phyloP scores from a whole-genome alignment of 768 basidiomycete genomes.

The Leccinum obscurum region DNA sequence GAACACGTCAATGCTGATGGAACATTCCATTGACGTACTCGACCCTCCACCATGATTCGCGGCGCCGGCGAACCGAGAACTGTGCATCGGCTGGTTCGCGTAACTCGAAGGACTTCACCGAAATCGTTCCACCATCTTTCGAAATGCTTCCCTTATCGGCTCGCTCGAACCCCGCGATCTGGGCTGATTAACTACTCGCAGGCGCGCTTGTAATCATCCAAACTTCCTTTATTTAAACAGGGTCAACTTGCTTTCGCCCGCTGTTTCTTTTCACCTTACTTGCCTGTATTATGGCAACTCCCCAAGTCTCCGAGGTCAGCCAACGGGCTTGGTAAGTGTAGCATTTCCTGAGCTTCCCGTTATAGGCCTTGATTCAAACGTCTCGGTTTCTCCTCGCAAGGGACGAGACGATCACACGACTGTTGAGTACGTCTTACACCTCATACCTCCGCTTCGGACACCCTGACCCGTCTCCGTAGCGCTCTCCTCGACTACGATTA shows the following conservation, averaged over 20 bases:
- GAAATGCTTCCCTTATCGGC: slow-evolving; percentile 33
- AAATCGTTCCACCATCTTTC: slow-evolving; percentile 24
- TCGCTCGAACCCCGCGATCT: slow-evolving; percentile 54
- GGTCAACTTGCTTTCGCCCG: slow-evolving; percentile 23
- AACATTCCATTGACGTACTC: slow-evolving; percentile 36
- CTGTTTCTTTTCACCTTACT: slow-evolving; percentile 34
- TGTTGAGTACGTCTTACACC: slow-evolving; percentile 49
- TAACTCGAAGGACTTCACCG: slow-evolving; percentile 26
- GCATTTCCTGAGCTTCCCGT: slow-evolving; percentile 8
- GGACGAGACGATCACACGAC: slow-evolving; percentile 65
- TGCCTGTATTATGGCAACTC: slow-evolving; percentile 50
- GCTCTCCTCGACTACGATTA: slow-evolving; percentile 62
- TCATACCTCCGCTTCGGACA: slow-evolving; percentile 1
- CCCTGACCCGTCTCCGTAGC: slow-evolving; percentile 39
- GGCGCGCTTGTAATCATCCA: slow-evolving; percentile 28
- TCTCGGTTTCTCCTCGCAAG: slow-evolving; percentile 37
- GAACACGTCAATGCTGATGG: slow-evolving; percentile 35
- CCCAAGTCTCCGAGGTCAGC: slow-evolving; percentile 58
- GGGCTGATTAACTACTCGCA: slow-evolving; percentile 54
- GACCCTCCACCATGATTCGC: slow-evolving; percentile 28
- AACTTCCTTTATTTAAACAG: slow-evolving; percentile 39
- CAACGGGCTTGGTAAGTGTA: slow-evolving; percentile 64
- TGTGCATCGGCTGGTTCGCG: slow-evolving; percentile 24
- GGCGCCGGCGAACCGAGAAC: slow-evolving; percentile 25
- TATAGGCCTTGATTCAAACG: slow-evolving; percentile 20